phyloP scores from a whole-genome alignment of 495 filamentous ascomycete species.

The Aspergillus ostianus region DNA sequence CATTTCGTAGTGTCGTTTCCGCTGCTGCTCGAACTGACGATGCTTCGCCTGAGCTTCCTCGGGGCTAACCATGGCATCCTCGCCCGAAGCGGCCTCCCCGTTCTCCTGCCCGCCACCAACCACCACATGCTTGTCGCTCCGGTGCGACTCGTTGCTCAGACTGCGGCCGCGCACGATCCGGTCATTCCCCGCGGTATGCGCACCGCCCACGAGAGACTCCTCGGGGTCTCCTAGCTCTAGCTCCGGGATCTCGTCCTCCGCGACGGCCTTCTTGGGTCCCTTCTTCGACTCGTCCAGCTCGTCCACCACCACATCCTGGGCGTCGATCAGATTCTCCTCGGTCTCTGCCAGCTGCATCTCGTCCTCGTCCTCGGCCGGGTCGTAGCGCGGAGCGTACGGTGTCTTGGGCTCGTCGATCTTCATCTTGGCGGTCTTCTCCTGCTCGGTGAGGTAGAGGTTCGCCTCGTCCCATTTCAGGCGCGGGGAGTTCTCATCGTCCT shows the following conservation, averaged over 20 bases:
- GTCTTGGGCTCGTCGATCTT: constrained; percentile 99
- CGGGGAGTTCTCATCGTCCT: constrained; percentile 57
- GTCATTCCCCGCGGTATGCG: constrained; percentile 19
- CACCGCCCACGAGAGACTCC: constrained; percentile 46
- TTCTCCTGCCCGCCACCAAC: constrained; percentile 64
- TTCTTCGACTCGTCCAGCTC: constrained; percentile 63
- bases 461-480: constrained; percentile 98
- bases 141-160: constrained; percentile 48
- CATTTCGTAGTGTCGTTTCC: constrained; percentile 99
- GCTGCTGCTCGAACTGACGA: constrained; percentile 79
- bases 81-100: constrained; percentile 54
- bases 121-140: constrained; percentile 69
- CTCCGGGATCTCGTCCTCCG: constrained; percentile 83
- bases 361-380: constrained; percentile 81
- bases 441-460: constrained; percentile 92
- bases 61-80: constrained; percentile 58
- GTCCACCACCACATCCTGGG: constrained; percentile 60
- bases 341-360: constrained; percentile 53
- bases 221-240: constrained; percentile 94
- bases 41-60: constrained; percentile 88
- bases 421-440: constrained; percentile 93
- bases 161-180: constrained; percentile 50
- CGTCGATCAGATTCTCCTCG: constrained; percentile 48
- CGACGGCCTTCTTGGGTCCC: constrained; percentile 33
- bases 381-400: constrained; percentile 87